Conservation (phyloP, 2,329 filamentous ascomycete species). For the Incumbomyces lentus region DNA sequence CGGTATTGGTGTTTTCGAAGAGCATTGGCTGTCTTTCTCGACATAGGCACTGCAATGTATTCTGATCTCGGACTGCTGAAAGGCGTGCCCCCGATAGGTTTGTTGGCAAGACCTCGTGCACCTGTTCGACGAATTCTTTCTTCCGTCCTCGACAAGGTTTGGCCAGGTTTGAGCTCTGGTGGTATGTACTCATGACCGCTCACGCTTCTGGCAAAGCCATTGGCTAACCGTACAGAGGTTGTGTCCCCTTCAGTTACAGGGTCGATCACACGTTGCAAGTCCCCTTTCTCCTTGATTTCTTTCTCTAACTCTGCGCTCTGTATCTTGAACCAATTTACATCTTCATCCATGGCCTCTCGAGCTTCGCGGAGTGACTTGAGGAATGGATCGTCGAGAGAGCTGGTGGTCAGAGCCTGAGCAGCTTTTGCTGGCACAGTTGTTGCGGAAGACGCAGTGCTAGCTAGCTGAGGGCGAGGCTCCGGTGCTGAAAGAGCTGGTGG, state of each 20-base stretch:
- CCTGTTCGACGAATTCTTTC: conserved; percentile 34
- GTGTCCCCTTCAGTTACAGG: background rate
- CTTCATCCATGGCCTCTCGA: conserved; percentile 21
- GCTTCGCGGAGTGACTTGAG: conserved; percentile 22
- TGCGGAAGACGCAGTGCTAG: background rate
- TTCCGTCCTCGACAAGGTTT: conserved; percentile 34
- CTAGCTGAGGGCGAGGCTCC: background rate
- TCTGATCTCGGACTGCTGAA: conserved; percentile 6
- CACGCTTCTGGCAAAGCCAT: conserved; percentile 18
- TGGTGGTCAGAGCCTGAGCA: background rate
- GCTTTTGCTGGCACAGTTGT: background rate
- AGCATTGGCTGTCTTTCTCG: conserved; percentile 15
- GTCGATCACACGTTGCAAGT: conserved; percentile 4
- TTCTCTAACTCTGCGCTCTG: conserved; percentile 16
- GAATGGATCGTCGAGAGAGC: conserved; percentile 19
- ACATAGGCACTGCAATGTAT: conserved; percentile 19
- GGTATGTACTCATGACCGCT: conserved; percentile 34
- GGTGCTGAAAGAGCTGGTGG: conserved; percentile 1
- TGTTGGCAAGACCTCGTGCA: conserved; percentile 33
- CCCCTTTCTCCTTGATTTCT: conserved; percentile 7
- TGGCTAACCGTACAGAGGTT: conserved; percentile 7
- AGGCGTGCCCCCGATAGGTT: conserved; percentile 25
- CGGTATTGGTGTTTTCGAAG: conserved; percentile 9
- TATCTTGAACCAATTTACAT: conserved; percentile 22
- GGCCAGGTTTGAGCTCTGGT: conserved; percentile 27